Conservation (phyloP, 805 yeast genomes). For the Wickerhamiella brachini region DNA sequence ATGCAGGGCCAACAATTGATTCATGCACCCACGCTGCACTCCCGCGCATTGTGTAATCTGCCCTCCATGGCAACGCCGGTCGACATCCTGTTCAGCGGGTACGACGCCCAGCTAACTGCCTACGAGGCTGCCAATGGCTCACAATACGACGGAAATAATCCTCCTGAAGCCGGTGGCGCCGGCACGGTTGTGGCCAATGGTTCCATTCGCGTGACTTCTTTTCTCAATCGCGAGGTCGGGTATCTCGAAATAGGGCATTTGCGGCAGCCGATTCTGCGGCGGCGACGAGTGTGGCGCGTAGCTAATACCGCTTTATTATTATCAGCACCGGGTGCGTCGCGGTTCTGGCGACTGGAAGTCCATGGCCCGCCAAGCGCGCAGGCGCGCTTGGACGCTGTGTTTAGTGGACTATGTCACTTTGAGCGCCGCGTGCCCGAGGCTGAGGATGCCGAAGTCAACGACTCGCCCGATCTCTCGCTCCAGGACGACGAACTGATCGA, state of each 20-base stretch:
- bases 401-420: constrained; percentile 11
- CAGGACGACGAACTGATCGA: neutral
- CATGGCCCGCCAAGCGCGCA: constrained; percentile 6
- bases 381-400: constrained; percentile 10
- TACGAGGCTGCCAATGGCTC: neutral
- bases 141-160: neutral
- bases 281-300: constrained; percentile 17
- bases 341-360: constrained; percentile 16
- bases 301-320: constrained; percentile 11
- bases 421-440: neutral
- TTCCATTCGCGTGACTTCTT: constrained; percentile 11
- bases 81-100: neutral
- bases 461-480: neutral
- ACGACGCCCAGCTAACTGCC: neutral
- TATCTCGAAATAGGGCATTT: constrained; percentile 16
- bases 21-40: neutral
- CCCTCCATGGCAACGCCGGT: neutral
- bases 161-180: neutral
- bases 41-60: neutral
- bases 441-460: neutral
- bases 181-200: constrained; percentile 15
- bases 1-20: neutral
- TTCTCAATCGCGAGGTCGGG: constrained; percentile 17
- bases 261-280: constrained; percentile 17
- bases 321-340: constrained; percentile 13